Percentiles rank a stretch among this genome's conserved stretches.
Conservation (phyloP, 2,329 filamentous ascomycete genomes). For the Talaromyces sp. region DNA sequence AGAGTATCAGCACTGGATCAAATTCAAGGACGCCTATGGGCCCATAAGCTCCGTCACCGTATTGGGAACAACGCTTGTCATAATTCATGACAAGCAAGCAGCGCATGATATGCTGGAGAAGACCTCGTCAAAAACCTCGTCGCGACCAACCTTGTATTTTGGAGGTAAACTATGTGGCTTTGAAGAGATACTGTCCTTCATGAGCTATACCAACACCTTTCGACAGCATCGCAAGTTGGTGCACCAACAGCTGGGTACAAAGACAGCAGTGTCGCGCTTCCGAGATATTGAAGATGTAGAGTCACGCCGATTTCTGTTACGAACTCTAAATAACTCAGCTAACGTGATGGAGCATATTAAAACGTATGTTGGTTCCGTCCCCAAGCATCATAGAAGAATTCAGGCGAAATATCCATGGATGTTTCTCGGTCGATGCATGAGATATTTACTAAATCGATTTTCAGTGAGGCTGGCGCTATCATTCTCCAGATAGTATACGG, state of each 20-base stretch:
- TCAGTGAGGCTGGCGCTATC: constrained; percentile 38
- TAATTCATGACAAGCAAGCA: constrained; percentile 34
- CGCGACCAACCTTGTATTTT: constrained; percentile 32
- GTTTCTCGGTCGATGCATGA: background rate
- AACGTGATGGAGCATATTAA: constrained; percentile 43
- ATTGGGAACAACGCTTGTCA: constrained; percentile 37
- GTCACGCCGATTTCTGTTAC: constrained; percentile 44
- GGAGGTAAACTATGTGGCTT: constrained; percentile 18
- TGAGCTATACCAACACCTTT: constrained; percentile 26
- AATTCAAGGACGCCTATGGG: constrained; percentile 45
- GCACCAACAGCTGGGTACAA: constrained; percentile 47
- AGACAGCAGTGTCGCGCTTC: constrained; percentile 40
- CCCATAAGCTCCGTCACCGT: constrained; percentile 40
- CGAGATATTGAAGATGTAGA: constrained; percentile 47
- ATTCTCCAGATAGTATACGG: constrained; percentile 46
- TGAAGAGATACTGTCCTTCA: constrained; percentile 34
- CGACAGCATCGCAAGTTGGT: constrained; percentile 48
- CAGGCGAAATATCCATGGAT: background rate
- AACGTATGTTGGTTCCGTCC: constrained; percentile 29
- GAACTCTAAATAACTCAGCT: constrained; percentile 41
- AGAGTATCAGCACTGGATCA: constrained; percentile 46
- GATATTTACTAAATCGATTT: background rate
- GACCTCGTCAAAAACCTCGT: constrained; percentile 30
- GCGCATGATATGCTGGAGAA: constrained; percentile 39
- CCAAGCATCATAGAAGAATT: background rate